Evolutionary conservation across 371 early-diverging fungal species (phyloP).

Genomic region (Mortierella polycephala): DNA sequence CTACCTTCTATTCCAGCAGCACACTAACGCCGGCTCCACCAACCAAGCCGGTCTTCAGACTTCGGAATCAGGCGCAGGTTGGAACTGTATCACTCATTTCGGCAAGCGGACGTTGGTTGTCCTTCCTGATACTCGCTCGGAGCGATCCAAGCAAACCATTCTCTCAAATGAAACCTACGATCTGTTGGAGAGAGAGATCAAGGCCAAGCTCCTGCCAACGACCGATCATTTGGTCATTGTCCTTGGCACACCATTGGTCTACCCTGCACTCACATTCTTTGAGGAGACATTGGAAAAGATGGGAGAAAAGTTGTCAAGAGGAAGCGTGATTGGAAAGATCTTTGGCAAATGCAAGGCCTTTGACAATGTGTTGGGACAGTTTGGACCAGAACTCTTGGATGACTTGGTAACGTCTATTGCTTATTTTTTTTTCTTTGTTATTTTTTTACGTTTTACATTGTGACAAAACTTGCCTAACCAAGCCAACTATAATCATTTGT

Average conservation of each 20-base stretch:
- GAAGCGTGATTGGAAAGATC: conserved; percentile 47
- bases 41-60: conserved; percentile 63
- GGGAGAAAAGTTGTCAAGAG: conserved; percentile 39
- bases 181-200: conserved; percentile 64
- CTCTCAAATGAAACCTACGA: conserved; percentile 72
- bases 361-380: conserved; percentile 68
- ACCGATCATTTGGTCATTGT: conserved; percentile 76
- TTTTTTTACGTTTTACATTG: not conserved
- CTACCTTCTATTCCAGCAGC: conserved; percentile 89
- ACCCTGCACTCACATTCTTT: conserved; percentile 76
- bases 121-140: conserved; percentile 85
- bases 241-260: conserved; percentile 80
- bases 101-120: conserved; percentile 79
- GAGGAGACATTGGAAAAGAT: conserved; percentile 62
- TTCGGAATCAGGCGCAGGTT: conserved; percentile 62
- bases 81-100: conserved; percentile 60
- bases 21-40: conserved; percentile 72
- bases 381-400: conserved; percentile 85
- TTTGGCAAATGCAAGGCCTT: conserved; percentile 53
- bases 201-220: conserved; percentile 61
- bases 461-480: not conserved
- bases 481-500: not conserved
- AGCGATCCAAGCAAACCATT: conserved; percentile 75
- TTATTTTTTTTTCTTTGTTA: not conserved
- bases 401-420: conserved; percentile 63